phyloP scores from a whole-genome alignment of 768 basidiomycete genomes.

The Hericium rajendrae region DNA sequence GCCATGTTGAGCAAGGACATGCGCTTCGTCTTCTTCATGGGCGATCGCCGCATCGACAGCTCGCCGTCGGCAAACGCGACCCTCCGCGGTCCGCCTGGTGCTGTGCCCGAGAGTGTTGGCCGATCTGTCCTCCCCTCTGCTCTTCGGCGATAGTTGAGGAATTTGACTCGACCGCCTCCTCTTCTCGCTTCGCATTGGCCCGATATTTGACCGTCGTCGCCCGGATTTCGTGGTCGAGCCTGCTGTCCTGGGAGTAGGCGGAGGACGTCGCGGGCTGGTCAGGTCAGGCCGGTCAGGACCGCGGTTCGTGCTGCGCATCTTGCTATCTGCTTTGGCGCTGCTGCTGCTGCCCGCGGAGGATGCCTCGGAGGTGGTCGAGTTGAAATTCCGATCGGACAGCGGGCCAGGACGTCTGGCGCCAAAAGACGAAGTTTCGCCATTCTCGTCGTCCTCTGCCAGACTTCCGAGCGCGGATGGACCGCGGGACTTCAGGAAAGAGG shows the following conservation, averaged over 20 bases:
- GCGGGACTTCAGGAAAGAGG: slow-evolving; percentile 51
- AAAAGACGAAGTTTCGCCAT: slow-evolving; percentile 21
- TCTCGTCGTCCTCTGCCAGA: slow-evolving; percentile 67
- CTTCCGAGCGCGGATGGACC: slow-evolving; percentile 45
- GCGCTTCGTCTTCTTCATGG: slow-evolving; percentile 50
- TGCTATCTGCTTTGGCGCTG: slow-evolving; percentile 10
- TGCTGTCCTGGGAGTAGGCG: slow-evolving; percentile 34
- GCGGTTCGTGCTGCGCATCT: slow-evolving; percentile 26
- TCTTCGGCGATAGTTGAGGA: slow-evolving; percentile 46
- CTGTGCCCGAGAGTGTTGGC: slow-evolving; percentile 10
- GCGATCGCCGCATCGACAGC: slow-evolving; percentile 30
- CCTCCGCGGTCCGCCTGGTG: slow-evolving; percentile 27
- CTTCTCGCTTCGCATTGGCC: slow-evolving; percentile 68
- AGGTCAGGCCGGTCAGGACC: slow-evolving; percentile 20
- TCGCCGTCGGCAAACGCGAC: slow-evolving; percentile 23
- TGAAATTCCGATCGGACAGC: slow-evolving; percentile 62
- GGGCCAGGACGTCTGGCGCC: slow-evolving; percentile 23
- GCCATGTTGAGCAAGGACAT: slow-evolving; percentile 39
- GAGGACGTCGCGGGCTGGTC: slow-evolving; percentile 43
- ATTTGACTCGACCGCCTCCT: slow-evolving; percentile 76
- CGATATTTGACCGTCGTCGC: slow-evolving; percentile 65
- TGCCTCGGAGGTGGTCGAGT: slow-evolving; percentile 29
- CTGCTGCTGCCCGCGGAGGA: slow-evolving; percentile 19
- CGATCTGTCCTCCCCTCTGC: not conserved
- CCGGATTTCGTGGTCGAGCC: slow-evolving; percentile 27